phyloP scores from a whole-genome alignment of 352 stramenopile genomes.

The Thalassiosira ordinaria region DNA sequence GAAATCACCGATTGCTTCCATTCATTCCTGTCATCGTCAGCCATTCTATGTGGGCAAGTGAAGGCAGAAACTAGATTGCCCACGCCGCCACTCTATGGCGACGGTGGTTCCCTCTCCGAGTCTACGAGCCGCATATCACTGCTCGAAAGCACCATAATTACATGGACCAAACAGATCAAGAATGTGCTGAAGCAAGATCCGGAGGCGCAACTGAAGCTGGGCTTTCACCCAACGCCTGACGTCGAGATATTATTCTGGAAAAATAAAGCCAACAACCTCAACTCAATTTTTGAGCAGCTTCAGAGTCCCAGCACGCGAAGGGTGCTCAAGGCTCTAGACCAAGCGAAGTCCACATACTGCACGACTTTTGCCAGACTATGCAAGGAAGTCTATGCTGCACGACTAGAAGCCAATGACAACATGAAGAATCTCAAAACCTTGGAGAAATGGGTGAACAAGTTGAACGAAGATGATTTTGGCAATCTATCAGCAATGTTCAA shows the following conservation, averaged over 20 bases:
- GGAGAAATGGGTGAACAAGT: slow-evolving; percentile 95
- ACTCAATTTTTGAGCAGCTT: slow-evolving; percentile 93
- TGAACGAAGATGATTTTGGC: slow-evolving; percentile 93
- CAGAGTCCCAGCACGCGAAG: slow-evolving; percentile 92
- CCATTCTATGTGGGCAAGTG: slow-evolving; percentile 96
- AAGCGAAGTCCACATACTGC: slow-evolving; percentile 95
- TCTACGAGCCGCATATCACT: slow-evolving; percentile 92
- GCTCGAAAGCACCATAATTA: slow-evolving; percentile 97
- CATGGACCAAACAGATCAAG: slow-evolving; percentile 99
- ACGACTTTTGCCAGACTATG: slow-evolving; percentile 94
- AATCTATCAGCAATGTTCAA: slow-evolving; percentile 94
- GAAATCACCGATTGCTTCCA: slow-evolving; percentile 98
- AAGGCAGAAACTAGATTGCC: slow-evolving; percentile 97
- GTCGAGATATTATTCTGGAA: slow-evolving; percentile 98
- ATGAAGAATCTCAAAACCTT: slow-evolving; percentile 97
- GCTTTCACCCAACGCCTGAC: slow-evolving; percentile 95
- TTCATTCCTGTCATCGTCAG: slow-evolving; percentile 94
- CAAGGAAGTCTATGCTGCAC: slow-evolving; percentile 96
- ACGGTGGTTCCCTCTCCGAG: slow-evolving; percentile 61
- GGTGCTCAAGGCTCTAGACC: slow-evolving; percentile 93
- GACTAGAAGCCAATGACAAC: slow-evolving; percentile 97
- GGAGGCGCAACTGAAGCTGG: slow-evolving; percentile 94
- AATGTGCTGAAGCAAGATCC: slow-evolving; percentile 98
- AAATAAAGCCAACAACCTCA: slow-evolving; percentile 94
- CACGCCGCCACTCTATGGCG: slow-evolving; percentile 91